Base-by-base conservation (phyloP, 2,329 filamentous ascomycete genomes). In the Fusarium sulawesiense region DNA sequence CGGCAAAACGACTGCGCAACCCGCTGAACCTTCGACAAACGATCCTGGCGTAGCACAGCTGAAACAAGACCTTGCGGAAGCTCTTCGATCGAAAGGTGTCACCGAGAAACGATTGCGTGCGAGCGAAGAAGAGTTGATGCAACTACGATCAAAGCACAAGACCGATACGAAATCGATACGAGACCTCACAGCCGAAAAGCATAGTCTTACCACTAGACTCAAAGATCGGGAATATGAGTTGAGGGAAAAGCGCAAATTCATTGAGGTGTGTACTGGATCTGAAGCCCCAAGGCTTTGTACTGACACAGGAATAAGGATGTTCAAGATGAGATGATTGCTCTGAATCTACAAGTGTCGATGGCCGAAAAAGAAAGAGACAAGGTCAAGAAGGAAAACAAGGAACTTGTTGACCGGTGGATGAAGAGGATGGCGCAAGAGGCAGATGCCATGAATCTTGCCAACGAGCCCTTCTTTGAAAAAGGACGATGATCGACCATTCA, bases 341-440 rank as follows among this genome's bases (percentile, higher is more conserved):
- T 98, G 48, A 94, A 94, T 72, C 84, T 98, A 71, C 92, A 98
- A 80, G 85, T 98, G 45, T 94, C 96, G 73, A 88, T 98, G 84
- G 90, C 91, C 5, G 94, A 97, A 78, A 88, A 94, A 78, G 89
- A 89, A 76, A 85, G 87, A 29, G 89, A 91, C 77, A 90, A 89
- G 79, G 83, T 97, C 68, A 88, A 90, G 77, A 86, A 85, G 63
- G 96, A 98, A 78, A 98, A 98, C 77, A 90, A 93, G 76, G 92
- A 97, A 72, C 85, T 99, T 58, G 90, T 98, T 56, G 91, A 94
- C 78, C 87, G 96, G 57, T 98, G 94, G 93, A 94, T 98, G 92
- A 89, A 89, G 76, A 86, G 91, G 69, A 96, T 96, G 87, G 91
- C 90, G 6, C 87, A 91, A 77, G 94, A 98, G 82, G 95, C 93